Conservation (phyloP, 441 rosid species). For the Pelargonium citronellum region DNA sequence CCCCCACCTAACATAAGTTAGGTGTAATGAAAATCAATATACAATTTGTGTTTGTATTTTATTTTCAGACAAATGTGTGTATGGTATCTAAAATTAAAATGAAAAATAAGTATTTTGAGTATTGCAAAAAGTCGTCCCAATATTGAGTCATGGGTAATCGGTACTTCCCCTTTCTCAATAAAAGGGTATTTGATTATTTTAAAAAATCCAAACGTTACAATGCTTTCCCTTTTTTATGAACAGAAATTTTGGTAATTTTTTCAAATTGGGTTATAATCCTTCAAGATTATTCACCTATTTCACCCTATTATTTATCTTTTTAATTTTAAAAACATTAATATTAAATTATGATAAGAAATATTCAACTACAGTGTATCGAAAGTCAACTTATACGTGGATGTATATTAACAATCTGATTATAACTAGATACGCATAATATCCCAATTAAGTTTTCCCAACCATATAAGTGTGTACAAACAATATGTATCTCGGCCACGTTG, state of each 20-base stretch:
- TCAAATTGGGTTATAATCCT: background rate
- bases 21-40: too few relatives aligned
- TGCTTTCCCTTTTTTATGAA: background rate
- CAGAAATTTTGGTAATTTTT: background rate
- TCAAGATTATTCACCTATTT: background rate
- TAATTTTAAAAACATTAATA: background rate
- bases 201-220: too few relatives aligned
- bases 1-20: too few relatives aligned
- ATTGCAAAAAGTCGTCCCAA: too few relatives aligned
- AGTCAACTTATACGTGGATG: background rate
- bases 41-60: too few relatives aligned
- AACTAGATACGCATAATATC: background rate
- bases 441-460: background rate
- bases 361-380: background rate
- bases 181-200: too few relatives aligned
- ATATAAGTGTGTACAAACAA: background rate
- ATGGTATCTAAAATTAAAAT: too few relatives aligned
- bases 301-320: too few relatives aligned
- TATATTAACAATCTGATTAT: background rate
- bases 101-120: too few relatives aligned
- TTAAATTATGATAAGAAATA: background rate
- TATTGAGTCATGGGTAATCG: too few relatives aligned
- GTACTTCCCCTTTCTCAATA: too few relatives aligned
- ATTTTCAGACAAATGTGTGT: too few relatives aligned
- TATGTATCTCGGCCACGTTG: background rate